These are phyloP conservation scores for Maudiozyma serrabonitensis DNA, from an alignment of 805 yeast species.

Conservation along the genomic window DNA sequence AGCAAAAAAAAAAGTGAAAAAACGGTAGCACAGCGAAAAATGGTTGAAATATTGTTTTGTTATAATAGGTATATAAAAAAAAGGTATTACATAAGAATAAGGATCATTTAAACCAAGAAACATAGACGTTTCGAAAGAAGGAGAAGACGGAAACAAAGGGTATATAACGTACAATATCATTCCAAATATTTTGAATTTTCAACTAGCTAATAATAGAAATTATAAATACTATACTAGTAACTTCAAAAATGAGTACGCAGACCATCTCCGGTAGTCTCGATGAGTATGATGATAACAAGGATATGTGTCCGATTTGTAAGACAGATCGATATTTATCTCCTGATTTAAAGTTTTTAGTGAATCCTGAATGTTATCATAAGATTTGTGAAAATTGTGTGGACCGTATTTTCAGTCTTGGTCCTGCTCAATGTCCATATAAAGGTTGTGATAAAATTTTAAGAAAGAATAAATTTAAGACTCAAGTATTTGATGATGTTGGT, in stretches of 20 bases:
- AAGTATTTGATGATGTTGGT: slow-evolving; percentile 79
- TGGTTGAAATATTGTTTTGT: too few relatives aligned
- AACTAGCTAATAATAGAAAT: too few relatives aligned
- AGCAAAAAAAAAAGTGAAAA: too few relatives aligned
- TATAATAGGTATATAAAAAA: too few relatives aligned
- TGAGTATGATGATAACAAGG: slow-evolving; percentile 49
- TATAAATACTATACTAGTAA: not conserved
- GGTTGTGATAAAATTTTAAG: slow-evolving; percentile 81
- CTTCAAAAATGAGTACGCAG: not conserved
- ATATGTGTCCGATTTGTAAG: slow-evolving; percentile 96
- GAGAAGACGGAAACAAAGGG: too few relatives aligned
- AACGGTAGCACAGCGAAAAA: too few relatives aligned
- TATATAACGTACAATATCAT: too few relatives aligned
- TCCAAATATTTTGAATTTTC: too few relatives aligned
- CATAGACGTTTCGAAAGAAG: too few relatives aligned
- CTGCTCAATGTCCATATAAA: slow-evolving; percentile 93
- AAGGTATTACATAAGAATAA: too few relatives aligned
- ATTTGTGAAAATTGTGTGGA: slow-evolving; percentile 97
- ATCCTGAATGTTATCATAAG: slow-evolving; percentile 96
- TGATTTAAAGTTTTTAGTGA: slow-evolving; percentile 81
- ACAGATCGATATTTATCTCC: slow-evolving; percentile 91
- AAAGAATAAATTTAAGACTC: slow-evolving; percentile 83
- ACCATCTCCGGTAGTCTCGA: slow-evolving; percentile 13
- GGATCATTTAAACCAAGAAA: too few relatives aligned
- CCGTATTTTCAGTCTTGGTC: slow-evolving; percentile 86